phyloP scores from a whole-genome alignment of 2,329 filamentous ascomycete species.

The Fusarium transvaalense region DNA sequence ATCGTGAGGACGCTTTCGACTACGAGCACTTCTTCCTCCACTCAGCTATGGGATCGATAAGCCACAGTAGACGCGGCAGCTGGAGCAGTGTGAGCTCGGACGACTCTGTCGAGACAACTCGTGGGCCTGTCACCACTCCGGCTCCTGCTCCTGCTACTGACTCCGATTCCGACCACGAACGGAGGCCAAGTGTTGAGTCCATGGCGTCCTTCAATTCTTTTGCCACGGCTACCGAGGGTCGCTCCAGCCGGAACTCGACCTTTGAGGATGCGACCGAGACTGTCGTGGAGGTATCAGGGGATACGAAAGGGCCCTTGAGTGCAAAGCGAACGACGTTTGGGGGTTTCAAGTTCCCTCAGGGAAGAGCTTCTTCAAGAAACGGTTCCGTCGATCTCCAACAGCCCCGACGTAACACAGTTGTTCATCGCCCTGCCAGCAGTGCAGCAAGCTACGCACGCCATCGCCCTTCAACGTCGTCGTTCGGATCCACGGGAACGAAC shows the following conservation, averaged over 20 bases:
- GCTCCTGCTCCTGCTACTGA: conserved; percentile 9
- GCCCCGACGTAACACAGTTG: conserved; percentile 52
- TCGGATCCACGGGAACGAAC: conserved; percentile 69
- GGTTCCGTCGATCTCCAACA: conserved; percentile 46
- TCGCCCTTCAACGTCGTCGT: conserved; percentile 67
- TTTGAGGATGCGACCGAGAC: conserved; percentile 37
- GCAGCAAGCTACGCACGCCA: conserved; percentile 30
- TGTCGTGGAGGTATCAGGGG: conserved; percentile 39
- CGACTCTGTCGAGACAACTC: conserved; percentile 72
- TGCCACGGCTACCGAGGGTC: conserved; percentile 67
- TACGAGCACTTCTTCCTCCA: conserved; percentile 97
- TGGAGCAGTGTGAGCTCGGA: conserved; percentile 69
- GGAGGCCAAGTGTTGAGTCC: conserved; percentile 64
- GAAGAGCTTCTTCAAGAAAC: conserved; percentile 30
- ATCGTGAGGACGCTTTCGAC: conserved; percentile 94
- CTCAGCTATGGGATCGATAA: conserved; percentile 86
- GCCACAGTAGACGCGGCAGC: conserved; percentile 58
- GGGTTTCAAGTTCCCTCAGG: conserved; percentile 45
- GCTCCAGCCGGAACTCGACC: conserved; percentile 55
- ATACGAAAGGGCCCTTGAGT: conserved; percentile 38
- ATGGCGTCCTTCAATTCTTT: conserved; percentile 67
- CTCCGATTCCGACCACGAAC: conserved; percentile 39
- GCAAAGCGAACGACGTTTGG: conserved; percentile 47
- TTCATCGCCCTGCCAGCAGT: conserved; percentile 56
- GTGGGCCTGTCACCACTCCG: conserved; percentile 55